A percentile compares a stretch with the other conserved stretches of the same genome.
phyloP scores from a whole-genome alignment of 345 rosid species.

The Pugionium dolabratum region DNA sequence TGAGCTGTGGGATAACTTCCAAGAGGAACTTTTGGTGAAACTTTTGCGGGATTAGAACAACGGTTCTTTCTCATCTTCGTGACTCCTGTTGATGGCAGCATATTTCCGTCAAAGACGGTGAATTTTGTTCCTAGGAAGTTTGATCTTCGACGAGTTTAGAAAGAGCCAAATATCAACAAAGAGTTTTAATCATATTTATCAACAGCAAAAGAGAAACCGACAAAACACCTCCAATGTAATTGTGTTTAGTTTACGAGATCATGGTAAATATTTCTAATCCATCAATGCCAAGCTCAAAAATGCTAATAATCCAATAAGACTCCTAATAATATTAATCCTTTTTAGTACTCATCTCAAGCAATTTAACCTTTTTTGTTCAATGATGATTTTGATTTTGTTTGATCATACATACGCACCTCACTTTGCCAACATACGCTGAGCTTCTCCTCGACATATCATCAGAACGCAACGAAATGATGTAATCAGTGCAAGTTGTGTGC shows the following conservation, averaged over 20 bases:
- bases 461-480: slow-evolving; percentile 66
- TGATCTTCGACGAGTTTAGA: slow-evolving; percentile 52
- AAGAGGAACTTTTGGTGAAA: slow-evolving; percentile 56
- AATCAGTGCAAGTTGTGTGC: slow-evolving; percentile 82
- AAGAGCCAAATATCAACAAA: slow-evolving; percentile 23
- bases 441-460: slow-evolving; percentile 77
- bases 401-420: slow-evolving; percentile 53
- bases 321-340: not conserved
- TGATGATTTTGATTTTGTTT: not conserved
- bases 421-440: slow-evolving; percentile 71
- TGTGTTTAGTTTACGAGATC: slow-evolving; percentile 1
- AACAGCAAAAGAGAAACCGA: not conserved
- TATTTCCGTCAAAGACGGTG: slow-evolving; percentile 71
- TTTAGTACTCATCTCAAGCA: not conserved
- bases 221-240: slow-evolving; percentile 19
- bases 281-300: slow-evolving; percentile 1
- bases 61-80: slow-evolving; percentile 56
- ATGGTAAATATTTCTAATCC: not conserved
- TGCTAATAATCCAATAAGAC: slow-evolving; percentile 5
- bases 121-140: slow-evolving; percentile 95
- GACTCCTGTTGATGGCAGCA: slow-evolving; percentile 52
- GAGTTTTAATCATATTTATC: not conserved
- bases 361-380: not conserved
- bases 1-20: slow-evolving; percentile 73
- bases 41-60: slow-evolving; percentile 55